Conservation (phyloP, 192 early-diverging fungal genomes). For the Thamnidium elegans region DNA sequence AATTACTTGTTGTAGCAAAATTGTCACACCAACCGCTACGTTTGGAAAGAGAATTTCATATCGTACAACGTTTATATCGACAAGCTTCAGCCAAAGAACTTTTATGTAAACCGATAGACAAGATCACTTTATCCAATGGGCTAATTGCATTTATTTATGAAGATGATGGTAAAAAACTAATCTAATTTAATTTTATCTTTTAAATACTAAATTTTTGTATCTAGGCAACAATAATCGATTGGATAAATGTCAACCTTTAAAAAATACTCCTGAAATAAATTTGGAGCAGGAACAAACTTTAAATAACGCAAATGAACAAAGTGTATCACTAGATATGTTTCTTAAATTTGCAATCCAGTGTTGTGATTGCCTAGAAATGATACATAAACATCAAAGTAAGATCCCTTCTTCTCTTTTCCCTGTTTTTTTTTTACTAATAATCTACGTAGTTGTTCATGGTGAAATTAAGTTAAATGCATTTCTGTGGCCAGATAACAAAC, state of each 20-base stretch:
- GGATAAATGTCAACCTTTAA: slow-evolving; percentile 4
- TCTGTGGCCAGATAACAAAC: slow-evolving; percentile 18
- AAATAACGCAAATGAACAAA: background rate
- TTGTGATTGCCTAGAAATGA: slow-evolving; percentile 33
- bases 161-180: slow-evolving; percentile 19
- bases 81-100: background rate
- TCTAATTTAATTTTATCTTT: no score
- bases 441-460: slow-evolving; percentile 27
- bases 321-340: slow-evolving; percentile 12
- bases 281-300: no score
- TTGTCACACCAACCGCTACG: slow-evolving; percentile 25
- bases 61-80: slow-evolving; percentile 18
- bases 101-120: slow-evolving; percentile 25
- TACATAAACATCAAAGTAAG: slow-evolving; percentile 34
- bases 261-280: no score
- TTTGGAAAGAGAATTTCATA: slow-evolving; percentile 32
- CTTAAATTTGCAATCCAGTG: slow-evolving; percentile 30
- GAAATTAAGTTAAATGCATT: slow-evolving; percentile 30
- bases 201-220: no score
- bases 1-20: slow-evolving; percentile 28
- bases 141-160: slow-evolving; percentile 21
- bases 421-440: background rate
- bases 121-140: slow-evolving; percentile 13
- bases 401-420: background rate
- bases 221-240: slow-evolving; percentile 1